A percentile compares a stretch with the other conserved stretches of the same genome.
Conservation (phyloP, 140 eudicot genomes). For the Erigeron philadelphicus region DNA sequence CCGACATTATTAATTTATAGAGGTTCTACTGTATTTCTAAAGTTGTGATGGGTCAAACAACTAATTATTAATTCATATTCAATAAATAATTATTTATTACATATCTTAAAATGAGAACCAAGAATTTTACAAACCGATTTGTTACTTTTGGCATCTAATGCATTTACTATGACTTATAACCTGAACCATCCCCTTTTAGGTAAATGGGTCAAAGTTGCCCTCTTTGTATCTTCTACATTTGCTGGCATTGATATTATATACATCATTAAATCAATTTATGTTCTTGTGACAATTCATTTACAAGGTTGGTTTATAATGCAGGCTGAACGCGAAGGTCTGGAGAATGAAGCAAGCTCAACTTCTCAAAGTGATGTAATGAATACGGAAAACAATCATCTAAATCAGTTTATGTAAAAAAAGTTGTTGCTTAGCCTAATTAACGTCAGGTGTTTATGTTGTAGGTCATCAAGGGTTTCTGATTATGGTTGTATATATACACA, state of each 20-base stretch:
- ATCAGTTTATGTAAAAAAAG: constrained; percentile 20
- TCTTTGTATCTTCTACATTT: background rate
- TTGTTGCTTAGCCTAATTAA: background rate
- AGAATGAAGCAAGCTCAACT: constrained; percentile 36
- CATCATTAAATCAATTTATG: background rate
- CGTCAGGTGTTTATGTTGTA: constrained; percentile 9
- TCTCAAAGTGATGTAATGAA: constrained; percentile 31
- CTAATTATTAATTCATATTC: too few relatives aligned
- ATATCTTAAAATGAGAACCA: too few relatives aligned
- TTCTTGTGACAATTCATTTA: background rate
- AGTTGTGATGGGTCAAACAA: too few relatives aligned
- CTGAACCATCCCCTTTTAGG: background rate
- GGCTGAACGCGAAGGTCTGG: constrained; percentile 57
- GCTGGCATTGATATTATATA: background rate
- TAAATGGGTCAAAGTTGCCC: background rate
- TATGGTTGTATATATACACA: constrained; percentile 23
- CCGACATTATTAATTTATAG: too few relatives aligned
- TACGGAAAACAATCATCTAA: constrained; percentile 35
- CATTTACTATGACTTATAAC: background rate
- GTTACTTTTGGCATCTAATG: too few relatives aligned
- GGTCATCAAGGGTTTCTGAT: constrained; percentile 12
- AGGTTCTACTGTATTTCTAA: too few relatives aligned
- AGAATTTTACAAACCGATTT: too few relatives aligned
- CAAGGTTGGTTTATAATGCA: constrained; percentile 31
- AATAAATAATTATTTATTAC: too few relatives aligned